These are phyloP conservation scores for Boechera stricta DNA, from an alignment of 345 rosid genomes.

Conservation along the genomic window DNA sequence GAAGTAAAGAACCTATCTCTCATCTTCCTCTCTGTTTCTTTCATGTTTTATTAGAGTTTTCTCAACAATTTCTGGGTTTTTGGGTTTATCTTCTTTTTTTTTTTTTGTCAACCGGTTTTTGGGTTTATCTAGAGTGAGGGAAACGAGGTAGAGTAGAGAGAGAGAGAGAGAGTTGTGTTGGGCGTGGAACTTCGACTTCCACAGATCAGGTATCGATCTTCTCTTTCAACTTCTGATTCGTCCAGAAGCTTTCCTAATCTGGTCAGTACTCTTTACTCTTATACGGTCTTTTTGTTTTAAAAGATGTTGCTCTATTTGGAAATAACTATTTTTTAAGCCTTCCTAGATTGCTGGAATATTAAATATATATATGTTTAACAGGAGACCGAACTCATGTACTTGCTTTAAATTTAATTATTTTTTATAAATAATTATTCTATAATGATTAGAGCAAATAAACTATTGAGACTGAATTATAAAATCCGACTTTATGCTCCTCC, in stretches of 20 bases:
- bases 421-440: not conserved
- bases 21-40: constrained; percentile 41
- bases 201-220: constrained; percentile 22
- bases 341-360: constrained; percentile 18
- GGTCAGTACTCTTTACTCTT: constrained; percentile 31
- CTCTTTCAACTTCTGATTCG: constrained; percentile 36
- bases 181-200: constrained; percentile 34
- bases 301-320: constrained; percentile 37
- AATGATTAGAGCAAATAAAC: constrained; percentile 34
- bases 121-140: constrained; percentile 25
- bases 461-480: constrained; percentile 18
- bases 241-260: constrained; percentile 35
- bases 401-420: constrained; percentile 4
- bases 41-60: constrained; percentile 20
- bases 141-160: constrained; percentile 6
- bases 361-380: not conserved
- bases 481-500: constrained; percentile 13
- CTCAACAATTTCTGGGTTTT: not conserved
- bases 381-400: constrained; percentile 7
- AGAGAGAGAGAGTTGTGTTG: not conserved
- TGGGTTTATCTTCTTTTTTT: not conserved
- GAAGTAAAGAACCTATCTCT: constrained; percentile 33
- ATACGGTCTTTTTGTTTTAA: not conserved
- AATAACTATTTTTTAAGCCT: not conserved
- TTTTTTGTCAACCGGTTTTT: not conserved